Conservation (phyloP, 331 rosid species). For the Malus hybrid region DNA sequence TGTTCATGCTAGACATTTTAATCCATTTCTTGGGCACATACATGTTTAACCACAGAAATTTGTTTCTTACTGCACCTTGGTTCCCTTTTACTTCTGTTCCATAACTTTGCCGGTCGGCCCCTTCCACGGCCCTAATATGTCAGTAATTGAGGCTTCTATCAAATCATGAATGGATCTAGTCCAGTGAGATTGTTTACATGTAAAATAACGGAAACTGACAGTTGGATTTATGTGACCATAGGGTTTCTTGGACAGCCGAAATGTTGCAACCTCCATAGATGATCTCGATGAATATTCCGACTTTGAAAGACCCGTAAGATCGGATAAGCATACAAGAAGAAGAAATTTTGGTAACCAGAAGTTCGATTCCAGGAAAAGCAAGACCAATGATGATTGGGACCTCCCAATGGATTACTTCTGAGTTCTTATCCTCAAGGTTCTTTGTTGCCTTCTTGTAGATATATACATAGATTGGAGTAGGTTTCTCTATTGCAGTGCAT, state of each 20-base stretch:
- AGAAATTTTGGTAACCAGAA: conserved; percentile 32
- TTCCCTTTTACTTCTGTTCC: neutral
- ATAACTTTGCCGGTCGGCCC: neutral
- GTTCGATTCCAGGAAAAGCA: conserved; percentile 37
- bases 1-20: neutral
- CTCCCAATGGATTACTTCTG: conserved; percentile 85
- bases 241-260: conserved; percentile 81
- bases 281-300: conserved; percentile 50
- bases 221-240: neutral
- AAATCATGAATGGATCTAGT: neutral
- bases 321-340: conserved; percentile 33
- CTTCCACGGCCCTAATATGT: neutral
- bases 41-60: neutral
- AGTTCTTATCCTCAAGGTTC: neutral
- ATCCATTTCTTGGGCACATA: neutral
- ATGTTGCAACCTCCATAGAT: conserved; percentile 39
- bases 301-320: conserved; percentile 36
- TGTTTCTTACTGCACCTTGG: neutral
- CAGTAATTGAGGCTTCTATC: neutral
- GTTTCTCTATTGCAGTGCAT: neutral
- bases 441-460: conserved; percentile 9
- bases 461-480: neutral
- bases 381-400: conserved; percentile 65
- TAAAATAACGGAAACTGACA: neutral
- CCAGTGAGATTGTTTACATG: neutral